Conservation (phyloP, 75 land plant species). For the Larix kaempferi region DNA sequence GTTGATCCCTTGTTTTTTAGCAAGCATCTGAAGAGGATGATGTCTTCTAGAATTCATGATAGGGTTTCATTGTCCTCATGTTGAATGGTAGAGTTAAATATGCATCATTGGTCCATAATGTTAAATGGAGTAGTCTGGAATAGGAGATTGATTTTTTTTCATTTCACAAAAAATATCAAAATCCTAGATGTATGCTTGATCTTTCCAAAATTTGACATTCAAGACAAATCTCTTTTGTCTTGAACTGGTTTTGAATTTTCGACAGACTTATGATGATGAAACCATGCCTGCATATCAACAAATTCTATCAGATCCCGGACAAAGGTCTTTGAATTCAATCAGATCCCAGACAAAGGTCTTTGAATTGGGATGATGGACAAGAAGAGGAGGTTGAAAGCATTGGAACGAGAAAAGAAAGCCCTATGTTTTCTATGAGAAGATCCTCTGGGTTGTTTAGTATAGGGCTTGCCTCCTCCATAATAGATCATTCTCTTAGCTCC, state of each 20-base stretch:
- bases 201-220: background rate
- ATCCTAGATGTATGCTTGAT: background rate
- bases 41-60: background rate
- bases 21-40: background rate
- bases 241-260: background rate
- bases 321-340: conserved; percentile 12
- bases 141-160: background rate
- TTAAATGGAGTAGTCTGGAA: background rate
- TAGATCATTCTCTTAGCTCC: too few species aligned
- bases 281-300: conserved; percentile 30
- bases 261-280: conserved; percentile 45
- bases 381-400: conserved; percentile 18
- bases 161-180: background rate
- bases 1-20: too few species aligned
- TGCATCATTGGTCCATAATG: background rate
- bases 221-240: background rate
- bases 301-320: background rate
- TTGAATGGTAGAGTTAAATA: background rate
- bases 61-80: background rate
- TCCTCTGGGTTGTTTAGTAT: conserved; percentile 22
- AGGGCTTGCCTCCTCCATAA: conserved; percentile 21
- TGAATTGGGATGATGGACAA: conserved; percentile 24
- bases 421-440: conserved; percentile 13
- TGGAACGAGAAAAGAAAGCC: conserved; percentile 22
- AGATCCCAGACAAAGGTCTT: conserved; percentile 11